A percentile compares a stretch with the other conserved stretches of the same genome.
These are phyloP conservation scores for Fusarium tjaetaba DNA, from an alignment of 2,329 filamentous ascomycete genomes.

Conservation along the genomic window DNA sequence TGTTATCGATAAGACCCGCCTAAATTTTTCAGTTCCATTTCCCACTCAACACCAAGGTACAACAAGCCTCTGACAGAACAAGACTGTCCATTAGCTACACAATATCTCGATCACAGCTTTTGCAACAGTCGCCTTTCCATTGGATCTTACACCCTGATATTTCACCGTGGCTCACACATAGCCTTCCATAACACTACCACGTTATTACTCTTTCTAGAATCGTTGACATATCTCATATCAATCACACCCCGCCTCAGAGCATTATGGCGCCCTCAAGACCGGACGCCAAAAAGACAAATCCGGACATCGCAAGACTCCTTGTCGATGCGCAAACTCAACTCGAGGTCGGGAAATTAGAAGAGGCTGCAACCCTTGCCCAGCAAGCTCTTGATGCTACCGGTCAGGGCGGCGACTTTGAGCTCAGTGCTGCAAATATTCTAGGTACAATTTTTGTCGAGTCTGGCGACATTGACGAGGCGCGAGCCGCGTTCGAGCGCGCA, in stretches of 20 bases:
- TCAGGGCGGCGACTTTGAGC: constrained; percentile 59
- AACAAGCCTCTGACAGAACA: constrained; percentile 32
- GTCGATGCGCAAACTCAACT: constrained; percentile 55
- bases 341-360: constrained; percentile 54
- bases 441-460: constrained; percentile 85
- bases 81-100: constrained; percentile 7
- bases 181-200: background rate
- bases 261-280: constrained; percentile 56
- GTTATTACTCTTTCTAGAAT: background rate
- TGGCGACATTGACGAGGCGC: constrained; percentile 81
- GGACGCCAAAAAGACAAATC: constrained; percentile 50
- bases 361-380: constrained; percentile 53
- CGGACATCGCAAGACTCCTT: constrained; percentile 48
- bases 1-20: constrained; percentile 48
- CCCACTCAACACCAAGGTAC: constrained; percentile 37
- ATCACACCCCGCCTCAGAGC: constrained; percentile 9
- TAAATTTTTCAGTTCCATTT: constrained; percentile 43
- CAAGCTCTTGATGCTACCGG: constrained; percentile 57
- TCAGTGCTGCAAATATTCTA: constrained; percentile 77
- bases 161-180: background rate
- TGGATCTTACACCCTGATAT: background rate
- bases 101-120: constrained; percentile 2
- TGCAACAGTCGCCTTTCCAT: background rate
- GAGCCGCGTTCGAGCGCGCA: constrained; percentile 76
- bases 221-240: background rate